Evolutionary conservation across 2,329 filamentous ascomycete genomes (phyloP), one percentile per base, ranked within the genome.

Genomic region (Nemania diffusa): DNA sequence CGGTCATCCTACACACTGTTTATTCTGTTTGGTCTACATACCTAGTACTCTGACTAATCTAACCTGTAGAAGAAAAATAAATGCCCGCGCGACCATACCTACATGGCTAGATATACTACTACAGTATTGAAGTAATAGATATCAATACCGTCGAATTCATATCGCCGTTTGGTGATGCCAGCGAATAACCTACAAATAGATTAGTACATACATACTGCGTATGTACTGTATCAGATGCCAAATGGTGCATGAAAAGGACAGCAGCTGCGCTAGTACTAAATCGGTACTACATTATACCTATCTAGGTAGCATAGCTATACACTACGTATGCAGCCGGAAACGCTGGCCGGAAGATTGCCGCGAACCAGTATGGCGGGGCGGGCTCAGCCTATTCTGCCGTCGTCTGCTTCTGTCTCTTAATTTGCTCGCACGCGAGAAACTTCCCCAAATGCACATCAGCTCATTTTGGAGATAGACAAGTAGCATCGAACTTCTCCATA

Each of bases 391-490:
- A 50, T 65, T 59, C 22, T 42, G 59, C 29, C 26, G 50, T 34
- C 29, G 5, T 37, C 32, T 51, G 20, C 20, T 64, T 61, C 61
- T 42, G 27, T 53, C 29, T 29, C 20, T 17, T 40, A 9, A 50
- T 48, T 15, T 67, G 24, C 40, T 44, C 55, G 61, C 73, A 73
- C 72, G 73, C 73, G 73, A 74, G 73, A 71, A 73, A 73, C 73
- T 75, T 72, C 73, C 73, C 72, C 65, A 72, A 72, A 72, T 62
- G 62, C 69, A 62, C 58, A 65, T 40, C 64, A 32, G 57, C 66
- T 69, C 22, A 69, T 71, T 69, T 40, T 26, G 69, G 71, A 52
- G 52, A 42, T 62, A 29, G 40, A n/a, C 46, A n/a, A n/a, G n/a
- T n/a, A n/a, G 34, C 40, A 58, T 44, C 29, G 29, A n/a, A 48